phyloP scores from a whole-genome alignment of 257 asterid species.

The Jaltomata sinuosa region DNA sequence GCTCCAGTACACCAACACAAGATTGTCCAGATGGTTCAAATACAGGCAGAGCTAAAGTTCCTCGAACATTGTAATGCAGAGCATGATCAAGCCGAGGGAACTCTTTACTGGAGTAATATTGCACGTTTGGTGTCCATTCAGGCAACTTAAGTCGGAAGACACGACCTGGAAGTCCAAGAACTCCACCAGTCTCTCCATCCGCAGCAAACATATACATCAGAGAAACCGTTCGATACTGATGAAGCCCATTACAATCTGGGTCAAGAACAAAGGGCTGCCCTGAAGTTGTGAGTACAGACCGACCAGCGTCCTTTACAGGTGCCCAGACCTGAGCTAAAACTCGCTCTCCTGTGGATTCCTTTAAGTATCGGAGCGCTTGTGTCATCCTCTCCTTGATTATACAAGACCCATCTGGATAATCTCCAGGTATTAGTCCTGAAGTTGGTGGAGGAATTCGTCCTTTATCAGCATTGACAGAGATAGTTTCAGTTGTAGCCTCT shows the following conservation, averaged over 20 bases:
- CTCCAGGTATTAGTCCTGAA: not conserved
- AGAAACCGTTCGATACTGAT: constrained; percentile 12
- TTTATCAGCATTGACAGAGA: not conserved
- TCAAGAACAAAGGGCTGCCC: constrained; percentile 12
- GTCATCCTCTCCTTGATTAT: constrained; percentile 4
- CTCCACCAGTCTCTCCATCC: constrained; percentile 6
- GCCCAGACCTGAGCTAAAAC: constrained; percentile 18
- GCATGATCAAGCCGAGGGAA: constrained; percentile 15
- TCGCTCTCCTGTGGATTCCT: not conserved
- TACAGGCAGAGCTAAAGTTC: constrained; percentile 15
- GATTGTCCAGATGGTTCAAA: constrained; percentile 10
- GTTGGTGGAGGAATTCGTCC: not conserved
- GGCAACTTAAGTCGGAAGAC: constrained; percentile 15
- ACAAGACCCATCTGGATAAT: not conserved
- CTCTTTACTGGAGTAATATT: constrained; percentile 14
- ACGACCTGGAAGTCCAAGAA: constrained; percentile 15
- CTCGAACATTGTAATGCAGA: not conserved
- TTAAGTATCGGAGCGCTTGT: constrained; percentile 2
- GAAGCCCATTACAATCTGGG: constrained; percentile 7
- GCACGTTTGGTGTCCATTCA: constrained; percentile 23
- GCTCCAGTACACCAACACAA: constrained; percentile 20
- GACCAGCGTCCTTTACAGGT: constrained; percentile 5
- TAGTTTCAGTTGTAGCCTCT: not conserved
- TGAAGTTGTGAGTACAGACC: constrained; percentile 10
- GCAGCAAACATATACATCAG: constrained; percentile 6